phyloP scores from a whole-genome alignment of 2,329 filamentous ascomycete genomes.

The Claviceps sp. region DNA sequence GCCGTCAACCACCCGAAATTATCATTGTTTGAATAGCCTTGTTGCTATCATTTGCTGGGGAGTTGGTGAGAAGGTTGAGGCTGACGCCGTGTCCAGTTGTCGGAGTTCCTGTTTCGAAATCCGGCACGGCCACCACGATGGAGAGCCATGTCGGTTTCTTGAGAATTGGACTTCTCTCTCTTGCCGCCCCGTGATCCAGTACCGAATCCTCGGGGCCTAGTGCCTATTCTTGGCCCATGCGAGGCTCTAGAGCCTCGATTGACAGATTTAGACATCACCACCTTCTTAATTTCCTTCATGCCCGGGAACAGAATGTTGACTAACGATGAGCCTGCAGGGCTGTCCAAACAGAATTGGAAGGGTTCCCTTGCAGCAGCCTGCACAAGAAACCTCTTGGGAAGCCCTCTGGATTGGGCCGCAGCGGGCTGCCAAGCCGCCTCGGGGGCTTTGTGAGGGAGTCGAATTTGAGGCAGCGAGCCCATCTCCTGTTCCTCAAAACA shows the following conservation, averaged over 20 bases:
- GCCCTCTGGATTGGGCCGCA: constrained; percentile 36
- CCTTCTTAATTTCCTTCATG: constrained; percentile 23
- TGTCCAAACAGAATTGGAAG: constrained; percentile 20
- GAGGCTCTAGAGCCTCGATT: constrained; percentile 18
- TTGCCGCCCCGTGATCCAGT: constrained; percentile 19
- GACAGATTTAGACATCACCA: constrained; percentile 24
- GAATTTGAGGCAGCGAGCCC: constrained; percentile 60
- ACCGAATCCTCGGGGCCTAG: constrained; percentile 18
- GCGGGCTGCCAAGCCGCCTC: constrained; percentile 50
- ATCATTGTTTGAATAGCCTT: not conserved
- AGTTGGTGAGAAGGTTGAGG: constrained; percentile 1
- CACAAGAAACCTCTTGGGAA: constrained; percentile 37
- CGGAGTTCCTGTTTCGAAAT: constrained; percentile 26
- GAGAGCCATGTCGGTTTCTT: constrained; percentile 9
- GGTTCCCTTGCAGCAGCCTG: constrained; percentile 22
- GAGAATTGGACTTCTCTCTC: constrained; percentile 19
- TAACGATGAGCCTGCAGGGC: constrained; percentile 20
- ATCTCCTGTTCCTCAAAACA: constrained; percentile 74
- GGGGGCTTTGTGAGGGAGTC: constrained; percentile 49
- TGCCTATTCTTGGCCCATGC: constrained; percentile 7
- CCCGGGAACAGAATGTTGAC: constrained; percentile 29
- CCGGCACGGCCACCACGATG: constrained; percentile 24
- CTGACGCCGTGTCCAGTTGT: constrained; percentile 26
- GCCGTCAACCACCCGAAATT: not conserved
- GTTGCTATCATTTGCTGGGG: too few species aligned